Evolutionary conservation across 768 basidiomycete species (phyloP).

Genomic region (Paxillus involutus): DNA sequence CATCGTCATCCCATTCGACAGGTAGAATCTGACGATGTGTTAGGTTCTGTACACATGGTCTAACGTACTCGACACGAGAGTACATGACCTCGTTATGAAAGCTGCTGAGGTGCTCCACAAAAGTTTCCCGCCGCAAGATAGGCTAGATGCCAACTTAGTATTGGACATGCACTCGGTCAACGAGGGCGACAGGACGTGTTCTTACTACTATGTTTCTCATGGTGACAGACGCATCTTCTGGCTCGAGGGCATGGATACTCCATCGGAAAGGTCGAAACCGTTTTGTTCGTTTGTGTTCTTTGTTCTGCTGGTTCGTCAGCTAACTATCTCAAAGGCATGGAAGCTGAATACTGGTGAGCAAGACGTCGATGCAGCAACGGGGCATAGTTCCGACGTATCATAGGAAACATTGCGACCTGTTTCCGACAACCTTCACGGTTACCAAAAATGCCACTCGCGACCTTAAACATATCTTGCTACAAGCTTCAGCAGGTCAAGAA

Average conservation of each 20-base stretch:
- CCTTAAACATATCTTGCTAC: slow-evolving; percentile 23
- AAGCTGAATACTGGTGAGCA: slow-evolving; percentile 30
- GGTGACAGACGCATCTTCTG: slow-evolving; percentile 28
- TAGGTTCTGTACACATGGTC: slow-evolving; percentile 16
- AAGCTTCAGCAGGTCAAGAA: slow-evolving; percentile 29
- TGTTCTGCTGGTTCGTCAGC: background rate
- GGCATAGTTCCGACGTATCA: background rate
- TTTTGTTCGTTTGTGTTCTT: slow-evolving; percentile 21
- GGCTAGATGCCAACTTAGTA: slow-evolving; percentile 16
- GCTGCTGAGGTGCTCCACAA: slow-evolving; percentile 6
- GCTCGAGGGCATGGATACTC: slow-evolving; percentile 18
- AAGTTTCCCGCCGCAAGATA: slow-evolving; percentile 2
- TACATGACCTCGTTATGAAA: slow-evolving; percentile 10
- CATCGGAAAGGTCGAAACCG: slow-evolving; percentile 5
- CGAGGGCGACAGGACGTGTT: background rate
- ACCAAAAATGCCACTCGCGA: slow-evolving; percentile 16
- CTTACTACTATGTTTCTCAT: slow-evolving; percentile 30
- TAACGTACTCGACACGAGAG: slow-evolving; percentile 4
- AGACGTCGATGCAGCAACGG: too few relatives aligned
- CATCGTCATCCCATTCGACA: background rate
- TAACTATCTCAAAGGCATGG: slow-evolving; percentile 21
- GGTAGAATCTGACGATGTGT: background rate
- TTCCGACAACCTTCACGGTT: slow-evolving; percentile 23
- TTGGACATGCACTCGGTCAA: slow-evolving; percentile 7
- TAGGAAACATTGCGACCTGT: slow-evolving; percentile 33